phyloP scores from a whole-genome alignment of 106 monocot genomes.

The Dioscorea dumetorum region DNA sequence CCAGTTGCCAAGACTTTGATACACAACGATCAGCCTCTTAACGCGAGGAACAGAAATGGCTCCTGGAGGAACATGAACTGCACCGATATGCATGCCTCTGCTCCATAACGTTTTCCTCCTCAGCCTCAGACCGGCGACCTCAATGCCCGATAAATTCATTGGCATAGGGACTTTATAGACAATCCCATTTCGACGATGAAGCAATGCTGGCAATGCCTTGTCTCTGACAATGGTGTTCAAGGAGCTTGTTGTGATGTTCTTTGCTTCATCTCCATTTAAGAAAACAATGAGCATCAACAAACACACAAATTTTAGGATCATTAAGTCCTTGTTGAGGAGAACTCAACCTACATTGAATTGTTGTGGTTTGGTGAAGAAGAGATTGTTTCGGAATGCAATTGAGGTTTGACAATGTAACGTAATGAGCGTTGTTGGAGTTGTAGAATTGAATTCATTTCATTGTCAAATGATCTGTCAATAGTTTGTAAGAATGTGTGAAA shows the following conservation, averaged over 20 bases:
- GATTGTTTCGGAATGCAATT: too few relatives aligned
- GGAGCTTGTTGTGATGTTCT: neutral
- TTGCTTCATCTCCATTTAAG: neutral
- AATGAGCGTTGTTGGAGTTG: too few relatives aligned
- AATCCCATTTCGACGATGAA: neutral
- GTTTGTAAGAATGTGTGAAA: neutral
- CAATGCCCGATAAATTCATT: slow-evolving; percentile 13
- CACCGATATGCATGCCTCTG: neutral
- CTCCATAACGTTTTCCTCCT: slow-evolving; percentile 16
- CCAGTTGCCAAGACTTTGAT: slow-evolving; percentile 19
- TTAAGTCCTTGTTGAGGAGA: neutral
- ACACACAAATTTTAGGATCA: neutral
- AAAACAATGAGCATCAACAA: neutral
- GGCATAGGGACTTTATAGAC: slow-evolving; percentile 23
- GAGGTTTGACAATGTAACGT: too few relatives aligned
- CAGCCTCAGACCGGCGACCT: slow-evolving; percentile 8
- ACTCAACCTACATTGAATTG: too few relatives aligned
- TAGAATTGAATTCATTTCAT: neutral
- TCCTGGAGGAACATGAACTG: slow-evolving; percentile 13
- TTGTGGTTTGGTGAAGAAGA: too few relatives aligned
- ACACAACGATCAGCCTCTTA: slow-evolving; percentile 12
- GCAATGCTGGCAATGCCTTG: slow-evolving; percentile 8
- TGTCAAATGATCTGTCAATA: neutral
- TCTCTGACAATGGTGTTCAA: slow-evolving; percentile 16
- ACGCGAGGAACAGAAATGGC: slow-evolving; percentile 9